Evolutionary conservation across 2,329 filamentous ascomycete genomes (phyloP).

Genomic region (Beauveria sp.): DNA sequence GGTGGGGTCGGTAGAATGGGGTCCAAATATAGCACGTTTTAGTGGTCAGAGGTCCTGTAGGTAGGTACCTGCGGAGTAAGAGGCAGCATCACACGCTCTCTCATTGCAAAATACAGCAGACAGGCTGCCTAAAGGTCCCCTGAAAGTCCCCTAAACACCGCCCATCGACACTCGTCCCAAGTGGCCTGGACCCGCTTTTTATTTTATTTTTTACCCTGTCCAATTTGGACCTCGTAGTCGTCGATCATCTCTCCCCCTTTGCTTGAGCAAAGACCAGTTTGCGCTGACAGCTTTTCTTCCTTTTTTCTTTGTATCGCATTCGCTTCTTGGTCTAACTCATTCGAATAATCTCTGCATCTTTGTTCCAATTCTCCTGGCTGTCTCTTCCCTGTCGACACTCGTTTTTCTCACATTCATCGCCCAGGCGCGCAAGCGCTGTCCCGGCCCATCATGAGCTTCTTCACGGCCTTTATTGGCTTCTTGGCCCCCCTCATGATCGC

Average conservation of each 20-base stretch:
- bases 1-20: not conserved
- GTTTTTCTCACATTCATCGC: not conserved
- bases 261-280: not conserved
- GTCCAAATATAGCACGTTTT: not conserved
- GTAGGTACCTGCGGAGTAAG: not conserved
- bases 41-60: not conserved
- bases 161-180: not conserved
- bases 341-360: no score
- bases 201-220: not conserved
- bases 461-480: conserved; percentile 45
- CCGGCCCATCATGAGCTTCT: conserved; percentile 26
- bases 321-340: not conserved
- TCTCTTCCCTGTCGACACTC: not conserved
- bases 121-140: not conserved
- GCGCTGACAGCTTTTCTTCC: not conserved
- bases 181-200: not conserved
- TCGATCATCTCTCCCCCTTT: conserved; percentile 4
- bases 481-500: conserved; percentile 57
- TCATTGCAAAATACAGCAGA: not conserved
- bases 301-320: not conserved
- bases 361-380: not conserved
- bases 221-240: not conserved
- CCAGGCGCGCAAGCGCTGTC: not conserved
- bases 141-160: not conserved
- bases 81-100: not conserved